phyloP scores from a whole-genome alignment of 306 rosid species.

The Prunus mira region DNA sequence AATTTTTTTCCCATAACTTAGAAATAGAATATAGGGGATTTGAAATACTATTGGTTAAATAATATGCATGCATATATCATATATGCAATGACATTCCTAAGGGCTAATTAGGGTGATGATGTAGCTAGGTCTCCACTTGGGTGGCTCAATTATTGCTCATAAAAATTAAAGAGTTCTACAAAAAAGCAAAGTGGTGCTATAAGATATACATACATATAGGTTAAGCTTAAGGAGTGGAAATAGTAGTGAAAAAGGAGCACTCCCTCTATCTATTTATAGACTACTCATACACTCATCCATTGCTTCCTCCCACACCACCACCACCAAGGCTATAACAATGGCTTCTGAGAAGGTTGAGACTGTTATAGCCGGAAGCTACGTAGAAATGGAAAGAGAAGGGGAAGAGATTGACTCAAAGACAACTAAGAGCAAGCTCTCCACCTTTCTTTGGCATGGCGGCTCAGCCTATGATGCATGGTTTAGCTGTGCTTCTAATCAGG shows the following conservation, averaged over 20 bases:
- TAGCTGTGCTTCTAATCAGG: constrained; percentile 98
- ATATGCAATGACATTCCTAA: constrained; percentile 8
- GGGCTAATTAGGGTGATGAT: constrained; percentile 24
- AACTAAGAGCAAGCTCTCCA: constrained; percentile 47
- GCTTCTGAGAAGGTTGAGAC: constrained; percentile 99
- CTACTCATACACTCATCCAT: constrained; percentile 28
- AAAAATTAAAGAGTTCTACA: constrained; percentile 19
- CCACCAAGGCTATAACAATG: constrained; percentile 40
- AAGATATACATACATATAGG: background rate
- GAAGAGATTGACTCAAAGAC: constrained; percentile 55
- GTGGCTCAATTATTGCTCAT: constrained; percentile 40
- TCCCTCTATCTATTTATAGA: constrained; percentile 42
- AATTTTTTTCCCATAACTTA: no score
- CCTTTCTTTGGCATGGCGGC: constrained; percentile 86
- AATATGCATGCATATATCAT: background rate
- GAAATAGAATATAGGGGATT: no score
- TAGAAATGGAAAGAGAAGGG: constrained; percentile 80
- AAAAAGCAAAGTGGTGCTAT: constrained; percentile 19
- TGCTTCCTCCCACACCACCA: constrained; percentile 29
- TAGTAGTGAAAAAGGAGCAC: constrained; percentile 20
- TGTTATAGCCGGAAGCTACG: constrained; percentile 82
- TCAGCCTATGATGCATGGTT: constrained; percentile 99
- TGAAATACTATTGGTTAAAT: no score
- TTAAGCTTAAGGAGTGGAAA: constrained; percentile 8
- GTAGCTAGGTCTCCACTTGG: constrained; percentile 39